Conservation (phyloP, 192 early-diverging fungal genomes). For the Coemansia sp. region DNA sequence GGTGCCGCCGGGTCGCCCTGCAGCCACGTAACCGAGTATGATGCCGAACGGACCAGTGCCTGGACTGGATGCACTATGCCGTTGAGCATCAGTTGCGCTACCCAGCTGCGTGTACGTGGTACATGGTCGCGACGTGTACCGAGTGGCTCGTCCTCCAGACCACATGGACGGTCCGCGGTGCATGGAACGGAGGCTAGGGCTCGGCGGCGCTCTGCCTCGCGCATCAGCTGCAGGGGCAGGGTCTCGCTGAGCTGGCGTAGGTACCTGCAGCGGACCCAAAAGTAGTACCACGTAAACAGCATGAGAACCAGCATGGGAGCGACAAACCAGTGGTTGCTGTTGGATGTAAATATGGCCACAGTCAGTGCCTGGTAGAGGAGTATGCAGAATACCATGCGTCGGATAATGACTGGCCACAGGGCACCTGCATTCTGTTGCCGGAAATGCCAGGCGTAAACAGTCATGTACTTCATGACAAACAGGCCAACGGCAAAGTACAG, state of each 20-base stretch:
- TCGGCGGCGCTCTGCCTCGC: conserved; percentile 44
- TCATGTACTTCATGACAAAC: conserved; percentile 71
- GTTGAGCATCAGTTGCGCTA: not conserved
- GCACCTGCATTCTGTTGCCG: conserved; percentile 65
- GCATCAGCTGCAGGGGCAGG: conserved; percentile 47
- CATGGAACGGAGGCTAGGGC: conserved; percentile 1
- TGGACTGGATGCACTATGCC: conserved; percentile 22
- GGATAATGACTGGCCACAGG: conserved; percentile 69
- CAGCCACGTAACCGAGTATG: conserved; percentile 15
- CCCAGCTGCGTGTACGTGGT: conserved; percentile 5
- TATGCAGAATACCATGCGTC: conserved; percentile 62
- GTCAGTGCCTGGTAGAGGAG: conserved; percentile 64
- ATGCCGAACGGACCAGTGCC: conserved; percentile 16
- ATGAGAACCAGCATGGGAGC: conserved; percentile 46
- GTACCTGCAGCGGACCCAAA: conserved; percentile 33
- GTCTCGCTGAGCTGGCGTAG: conserved; percentile 19
- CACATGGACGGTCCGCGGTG: no score
- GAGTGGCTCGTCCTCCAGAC: no score
- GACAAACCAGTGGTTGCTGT: conserved; percentile 47
- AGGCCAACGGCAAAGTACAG: conserved; percentile 64
- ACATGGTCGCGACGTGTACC: not conserved
- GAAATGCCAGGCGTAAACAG: conserved; percentile 75
- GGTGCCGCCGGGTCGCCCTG: conserved; percentile 36
- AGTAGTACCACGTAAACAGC: conserved; percentile 47
- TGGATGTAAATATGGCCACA: conserved; percentile 61